phyloP scores from a whole-genome alignment of 495 filamentous ascomycete species.

The Elaphomyces granulatus region DNA sequence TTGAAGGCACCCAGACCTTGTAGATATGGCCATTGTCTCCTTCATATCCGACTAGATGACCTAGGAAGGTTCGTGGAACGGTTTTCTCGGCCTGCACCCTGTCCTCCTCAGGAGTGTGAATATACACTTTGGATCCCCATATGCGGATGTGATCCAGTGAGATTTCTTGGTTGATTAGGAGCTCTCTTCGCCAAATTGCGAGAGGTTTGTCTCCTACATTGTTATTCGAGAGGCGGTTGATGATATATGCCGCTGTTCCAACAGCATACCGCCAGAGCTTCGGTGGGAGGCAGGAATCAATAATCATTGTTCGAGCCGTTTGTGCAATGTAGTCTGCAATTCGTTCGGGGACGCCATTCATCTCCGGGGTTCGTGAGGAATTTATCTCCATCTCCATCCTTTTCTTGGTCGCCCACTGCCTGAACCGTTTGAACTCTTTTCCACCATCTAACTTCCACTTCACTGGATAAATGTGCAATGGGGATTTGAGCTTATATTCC shows the following conservation, averaged over 20 bases:
- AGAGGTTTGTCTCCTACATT: neutral
- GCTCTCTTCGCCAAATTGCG: neutral
- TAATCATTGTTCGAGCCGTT: neutral
- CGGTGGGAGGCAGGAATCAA: neutral
- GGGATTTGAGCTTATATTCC: neutral
- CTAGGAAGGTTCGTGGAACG: neutral
- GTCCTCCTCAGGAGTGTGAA: neutral
- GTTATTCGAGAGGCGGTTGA: neutral
- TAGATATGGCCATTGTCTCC: neutral
- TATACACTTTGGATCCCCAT: neutral
- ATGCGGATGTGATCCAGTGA: neutral
- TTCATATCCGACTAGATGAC: neutral
- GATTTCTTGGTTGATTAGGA: neutral
- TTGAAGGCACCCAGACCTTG: slow-evolving; percentile 1
- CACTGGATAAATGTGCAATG: neutral
- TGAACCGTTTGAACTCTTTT: neutral
- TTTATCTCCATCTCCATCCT: neutral
- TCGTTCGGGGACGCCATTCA: neutral
- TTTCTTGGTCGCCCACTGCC: neutral
- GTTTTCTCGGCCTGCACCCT: neutral
- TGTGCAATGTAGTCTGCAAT: neutral
- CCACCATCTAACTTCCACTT: neutral
- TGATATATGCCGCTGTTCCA: neutral
- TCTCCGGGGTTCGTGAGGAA: neutral
- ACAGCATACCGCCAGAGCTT: neutral